phyloP scores from a whole-genome alignment of 2,329 filamentous ascomycete genomes.

The Colletotrichum trifolii region DNA sequence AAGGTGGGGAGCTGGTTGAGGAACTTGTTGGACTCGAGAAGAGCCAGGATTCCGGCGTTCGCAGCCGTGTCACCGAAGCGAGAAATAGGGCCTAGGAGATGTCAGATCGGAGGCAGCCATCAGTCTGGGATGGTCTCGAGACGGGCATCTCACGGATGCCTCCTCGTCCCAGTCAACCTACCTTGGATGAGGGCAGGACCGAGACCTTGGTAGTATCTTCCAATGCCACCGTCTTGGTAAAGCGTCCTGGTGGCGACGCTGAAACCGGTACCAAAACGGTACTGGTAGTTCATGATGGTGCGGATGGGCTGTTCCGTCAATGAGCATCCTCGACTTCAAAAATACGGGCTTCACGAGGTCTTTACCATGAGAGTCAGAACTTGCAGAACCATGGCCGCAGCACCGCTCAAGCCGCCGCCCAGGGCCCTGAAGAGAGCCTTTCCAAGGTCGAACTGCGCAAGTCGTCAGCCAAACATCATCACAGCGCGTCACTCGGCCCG shows the following conservation, averaged over 20 bases:
- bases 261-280: slow-evolving; percentile 57
- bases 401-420: slow-evolving; percentile 58
- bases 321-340: background rate
- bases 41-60: slow-evolving; percentile 60
- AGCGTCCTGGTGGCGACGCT: slow-evolving; percentile 51
- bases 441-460: slow-evolving; percentile 54
- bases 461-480: background rate
- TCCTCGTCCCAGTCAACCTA: slow-evolving; percentile 17
- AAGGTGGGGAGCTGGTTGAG: slow-evolving; percentile 54
- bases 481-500: background rate
- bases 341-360: background rate
- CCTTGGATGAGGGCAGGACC: slow-evolving; percentile 58
- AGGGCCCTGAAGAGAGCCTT: slow-evolving; percentile 57
- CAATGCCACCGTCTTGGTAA: slow-evolving; percentile 53
- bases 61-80: slow-evolving; percentile 61
- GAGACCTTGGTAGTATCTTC: slow-evolving; percentile 59
- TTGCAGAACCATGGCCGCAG: slow-evolving; percentile 60
- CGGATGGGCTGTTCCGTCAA: slow-evolving; percentile 51
- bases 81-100: slow-evolving; percentile 51
- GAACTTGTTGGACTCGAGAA: slow-evolving; percentile 59
- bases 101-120: background rate
- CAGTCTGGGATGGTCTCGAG: too few species aligned
- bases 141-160: too few species aligned
- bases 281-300: slow-evolving; percentile 64
- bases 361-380: slow-evolving; percentile 59